These are phyloP conservation scores for Paramecium sexaurelia DNA, from an alignment of 73 alveolate genomes.

Conservation along the genomic window DNA sequence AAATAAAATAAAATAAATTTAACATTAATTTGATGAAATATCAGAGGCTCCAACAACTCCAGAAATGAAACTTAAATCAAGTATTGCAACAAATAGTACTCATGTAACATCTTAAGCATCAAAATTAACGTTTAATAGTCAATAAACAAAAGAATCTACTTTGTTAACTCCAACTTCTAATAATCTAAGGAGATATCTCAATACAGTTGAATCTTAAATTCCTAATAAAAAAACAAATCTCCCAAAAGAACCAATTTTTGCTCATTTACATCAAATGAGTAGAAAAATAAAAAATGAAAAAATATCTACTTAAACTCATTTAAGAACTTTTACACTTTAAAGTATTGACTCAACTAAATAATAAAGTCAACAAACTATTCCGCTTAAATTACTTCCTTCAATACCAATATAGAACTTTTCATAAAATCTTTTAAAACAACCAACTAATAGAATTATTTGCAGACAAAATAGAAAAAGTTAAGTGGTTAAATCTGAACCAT, in stretches of 20 bases:
- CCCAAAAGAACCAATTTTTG: not conserved
- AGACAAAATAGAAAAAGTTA: not conserved
- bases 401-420: not conserved
- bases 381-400: not conserved
- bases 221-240: not conserved
- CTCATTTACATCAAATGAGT: constrained; percentile 21
- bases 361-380: not conserved
- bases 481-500: not conserved
- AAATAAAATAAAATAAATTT: not conserved
- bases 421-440: not conserved
- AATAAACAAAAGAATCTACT: not conserved
- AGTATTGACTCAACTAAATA: not conserved
- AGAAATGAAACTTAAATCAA: constrained; percentile 2
- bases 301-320: constrained; percentile 1
- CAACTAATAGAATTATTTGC: not conserved
- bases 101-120: not conserved
- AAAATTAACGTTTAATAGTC: not conserved
- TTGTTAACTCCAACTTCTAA: constrained; percentile 4
- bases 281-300: constrained; percentile 25
- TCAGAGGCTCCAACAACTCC: constrained; percentile 47
- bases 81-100: not conserved
- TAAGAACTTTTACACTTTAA: not conserved
- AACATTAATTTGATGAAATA: constrained; percentile 21
- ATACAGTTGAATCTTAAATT: not conserved
- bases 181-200: constrained; percentile 1